Evolutionary conservation across 164 flowering plant genomes (phyloP), one percentile per base, ranked within the genome.

Genomic region (Litsea cubeba): DNA sequence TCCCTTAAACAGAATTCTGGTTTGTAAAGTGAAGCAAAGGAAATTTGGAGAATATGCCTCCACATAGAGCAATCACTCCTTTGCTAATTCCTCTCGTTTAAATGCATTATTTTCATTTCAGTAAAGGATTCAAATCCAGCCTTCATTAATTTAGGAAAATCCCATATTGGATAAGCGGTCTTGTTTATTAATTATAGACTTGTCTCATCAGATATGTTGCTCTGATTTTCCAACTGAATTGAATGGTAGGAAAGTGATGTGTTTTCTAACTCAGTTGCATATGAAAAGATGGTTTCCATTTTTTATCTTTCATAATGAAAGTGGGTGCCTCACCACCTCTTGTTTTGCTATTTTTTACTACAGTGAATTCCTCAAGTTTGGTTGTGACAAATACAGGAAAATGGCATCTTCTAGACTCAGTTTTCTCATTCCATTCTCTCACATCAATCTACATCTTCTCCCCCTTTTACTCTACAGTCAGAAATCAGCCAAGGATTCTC

Each of bases 401-500:
- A 40, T 40, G 46, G 10, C 12, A 18, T 26, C 17, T 30, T 3
- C 35, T 30, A 30, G 5, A 30, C 6, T 30, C 0, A 0, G 25
- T 57, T 57, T 28, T 63, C 24, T 26, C 40, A 40, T 12, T 3
- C n/a, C 10, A 25, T 1, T 67, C 32, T 40, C 3, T 12, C 20
- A 40, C 46, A 40, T 40, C 46, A 40, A 40, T 40, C 46, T 40
- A 40, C 46, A 40, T 40, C 46, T 40, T 64, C 49, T 50, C 28
- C 23, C 15, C 40, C 70, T 64, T 22, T 23, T 69, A 26, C 50
- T 51, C 14, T 14, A n/a, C 84, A 85, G 89, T 71, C 84, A 80
- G 74, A 88, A 88, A 66, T 81, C 86, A 24, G 78, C 87, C 60
- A 77, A 73, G 65, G 84, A 82, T 71, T 49, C 85, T 69, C 67